Conservation (phyloP, 2,329 filamentous ascomycete genomes). For the Fusarium euwallaceae region DNA sequence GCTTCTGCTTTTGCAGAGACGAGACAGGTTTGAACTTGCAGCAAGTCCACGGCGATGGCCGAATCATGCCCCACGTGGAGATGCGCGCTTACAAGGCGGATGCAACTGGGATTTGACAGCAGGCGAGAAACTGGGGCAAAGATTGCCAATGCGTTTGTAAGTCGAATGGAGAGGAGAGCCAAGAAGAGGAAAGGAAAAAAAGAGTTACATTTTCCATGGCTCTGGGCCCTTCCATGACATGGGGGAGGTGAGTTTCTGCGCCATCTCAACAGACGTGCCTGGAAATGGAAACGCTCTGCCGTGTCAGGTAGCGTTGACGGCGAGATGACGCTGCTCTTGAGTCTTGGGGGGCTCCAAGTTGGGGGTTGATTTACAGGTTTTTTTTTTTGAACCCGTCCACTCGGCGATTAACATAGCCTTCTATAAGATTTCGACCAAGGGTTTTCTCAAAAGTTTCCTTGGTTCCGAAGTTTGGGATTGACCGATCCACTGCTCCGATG, state of each 20-base stretch:
- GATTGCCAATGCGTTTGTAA: neutral
- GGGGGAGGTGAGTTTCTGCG: slow-evolving; percentile 7
- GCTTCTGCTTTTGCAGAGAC: neutral
- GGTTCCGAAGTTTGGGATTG: slow-evolving; percentile 21
- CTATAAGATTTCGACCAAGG: slow-evolving; percentile 8
- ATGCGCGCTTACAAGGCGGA: slow-evolving; percentile 41
- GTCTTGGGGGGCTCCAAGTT: neutral
- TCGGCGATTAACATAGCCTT: slow-evolving; percentile 16
- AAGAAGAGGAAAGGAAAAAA: neutral
- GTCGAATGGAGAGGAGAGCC: neutral
- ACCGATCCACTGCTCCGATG: slow-evolving; percentile 30
- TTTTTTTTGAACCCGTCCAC: slow-evolving; percentile 6
- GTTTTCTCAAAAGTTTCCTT: neutral
- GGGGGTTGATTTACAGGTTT: slow-evolving; percentile 5
- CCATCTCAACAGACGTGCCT: slow-evolving; percentile 2
- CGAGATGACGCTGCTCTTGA: slow-evolving; percentile 30
- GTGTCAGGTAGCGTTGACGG: slow-evolving; percentile 36
- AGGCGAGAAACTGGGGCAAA: slow-evolving; percentile 5
- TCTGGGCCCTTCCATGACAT: slow-evolving; percentile 30
- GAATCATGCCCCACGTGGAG: slow-evolving; percentile 45
- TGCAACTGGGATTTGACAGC: slow-evolving; percentile 25
- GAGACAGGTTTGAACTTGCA: neutral
- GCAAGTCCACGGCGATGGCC: slow-evolving; percentile 39
- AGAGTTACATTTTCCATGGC: slow-evolving; percentile 35
- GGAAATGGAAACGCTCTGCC: slow-evolving; percentile 8